phyloP scores from a whole-genome alignment of 805 yeast species.

The Wickerhamiella shivajii region DNA sequence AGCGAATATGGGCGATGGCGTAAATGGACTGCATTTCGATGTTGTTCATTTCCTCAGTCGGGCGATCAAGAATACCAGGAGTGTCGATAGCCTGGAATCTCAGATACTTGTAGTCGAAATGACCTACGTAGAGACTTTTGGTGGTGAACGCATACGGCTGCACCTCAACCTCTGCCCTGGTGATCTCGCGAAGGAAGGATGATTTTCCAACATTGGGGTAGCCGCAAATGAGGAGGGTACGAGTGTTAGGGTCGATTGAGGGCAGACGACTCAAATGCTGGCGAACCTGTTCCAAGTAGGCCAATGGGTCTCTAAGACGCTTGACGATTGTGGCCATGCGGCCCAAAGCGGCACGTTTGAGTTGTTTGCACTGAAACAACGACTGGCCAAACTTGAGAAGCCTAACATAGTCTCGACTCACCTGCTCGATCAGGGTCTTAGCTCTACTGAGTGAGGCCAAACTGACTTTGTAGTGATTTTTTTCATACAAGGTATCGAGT shows the following conservation, averaged over 20 bases:
- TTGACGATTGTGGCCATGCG: constrained; percentile 98
- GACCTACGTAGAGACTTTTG: constrained; percentile 93
- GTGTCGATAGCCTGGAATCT: constrained; percentile 99
- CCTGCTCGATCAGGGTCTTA: constrained; percentile 87
- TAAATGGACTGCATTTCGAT: constrained; percentile 99
- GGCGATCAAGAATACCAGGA: constrained; percentile 97
- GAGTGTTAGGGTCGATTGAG: constrained; percentile 94
- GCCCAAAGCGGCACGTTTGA: constrained; percentile 97
- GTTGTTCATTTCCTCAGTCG: constrained; percentile 98
- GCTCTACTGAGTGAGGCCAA: constrained; percentile 91
- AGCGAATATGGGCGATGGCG: constrained; percentile 95
- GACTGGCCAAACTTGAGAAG: constrained; percentile 95
- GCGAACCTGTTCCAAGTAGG: constrained; percentile 93
- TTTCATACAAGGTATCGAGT: constrained; percentile 95
- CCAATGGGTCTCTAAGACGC: constrained; percentile 85
- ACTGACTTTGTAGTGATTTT: constrained; percentile 94
- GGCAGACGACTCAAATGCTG: constrained; percentile 99
- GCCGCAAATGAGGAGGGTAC: constrained; percentile 94
- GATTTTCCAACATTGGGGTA: constrained; percentile 99
- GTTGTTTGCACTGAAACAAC: constrained; percentile 94
- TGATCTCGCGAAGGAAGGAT: constrained; percentile 79
- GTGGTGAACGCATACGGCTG: constrained; percentile 99
- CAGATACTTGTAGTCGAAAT: constrained; percentile 93
- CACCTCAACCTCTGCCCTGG: constrained; percentile 97
- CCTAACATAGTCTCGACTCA: constrained; percentile 87